phyloP scores from a whole-genome alignment of 2,329 filamentous ascomycete species.

The Dactylellina drechsleri region DNA sequence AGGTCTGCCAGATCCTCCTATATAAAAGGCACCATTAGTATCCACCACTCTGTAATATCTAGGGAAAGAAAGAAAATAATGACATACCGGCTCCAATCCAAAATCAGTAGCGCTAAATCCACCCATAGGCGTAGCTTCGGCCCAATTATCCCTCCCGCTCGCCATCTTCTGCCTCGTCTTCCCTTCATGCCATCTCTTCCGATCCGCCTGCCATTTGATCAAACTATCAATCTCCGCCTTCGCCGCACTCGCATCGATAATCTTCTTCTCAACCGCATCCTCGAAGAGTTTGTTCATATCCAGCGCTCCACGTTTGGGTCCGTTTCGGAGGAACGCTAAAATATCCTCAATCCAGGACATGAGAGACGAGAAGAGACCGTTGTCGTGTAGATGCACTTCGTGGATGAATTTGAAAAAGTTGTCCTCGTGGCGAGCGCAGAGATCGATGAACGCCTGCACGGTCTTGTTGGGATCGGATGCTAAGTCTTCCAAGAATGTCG shows the following conservation, averaged over 20 bases:
- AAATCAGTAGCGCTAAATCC: slow-evolving; percentile 84
- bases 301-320: slow-evolving; percentile 83
- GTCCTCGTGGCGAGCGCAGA: slow-evolving; percentile 92
- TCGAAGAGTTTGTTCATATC: slow-evolving; percentile 95
- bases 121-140: slow-evolving; percentile 68
- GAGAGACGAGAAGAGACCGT: slow-evolving; percentile 92
- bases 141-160: slow-evolving; percentile 73
- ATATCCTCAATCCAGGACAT: slow-evolving; percentile 99
- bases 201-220: slow-evolving; percentile 91
- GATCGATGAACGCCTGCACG: slow-evolving; percentile 95
- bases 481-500: slow-evolving; percentile 68
- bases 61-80: slow-evolving; percentile 40
- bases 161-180: slow-evolving; percentile 99
- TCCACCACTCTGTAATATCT: slow-evolving; percentile 41
- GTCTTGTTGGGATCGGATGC: slow-evolving; percentile 97
- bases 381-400: slow-evolving; percentile 95
- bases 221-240: slow-evolving; percentile 83
- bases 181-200: slow-evolving; percentile 98
- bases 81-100: slow-evolving; percentile 78
- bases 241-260: slow-evolving; percentile 76
- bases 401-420: slow-evolving; percentile 99
- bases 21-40: slow-evolving; percentile 35
- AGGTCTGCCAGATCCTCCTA: slow-evolving; percentile 83
- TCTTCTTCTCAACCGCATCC: slow-evolving; percentile 74
- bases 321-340: slow-evolving; percentile 87